phyloP scores from a whole-genome alignment of 495 filamentous ascomycete species.

The Lasiosphaeria hispida region DNA sequence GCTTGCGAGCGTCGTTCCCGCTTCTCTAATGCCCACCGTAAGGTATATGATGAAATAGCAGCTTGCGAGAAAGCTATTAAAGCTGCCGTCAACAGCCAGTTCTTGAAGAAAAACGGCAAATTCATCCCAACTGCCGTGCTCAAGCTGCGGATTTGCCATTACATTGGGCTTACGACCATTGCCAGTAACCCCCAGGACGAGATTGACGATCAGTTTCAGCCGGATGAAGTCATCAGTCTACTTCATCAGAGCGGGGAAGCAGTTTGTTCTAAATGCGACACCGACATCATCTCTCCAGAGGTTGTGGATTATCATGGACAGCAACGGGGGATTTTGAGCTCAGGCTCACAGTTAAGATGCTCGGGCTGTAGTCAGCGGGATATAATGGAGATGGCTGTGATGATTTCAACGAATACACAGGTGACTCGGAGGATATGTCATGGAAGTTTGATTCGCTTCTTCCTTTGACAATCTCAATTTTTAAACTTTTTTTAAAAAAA shows the following conservation, averaged over 20 bases:
- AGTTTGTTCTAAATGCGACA: slow-evolving; percentile 6
- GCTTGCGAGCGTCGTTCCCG: slow-evolving; percentile 15
- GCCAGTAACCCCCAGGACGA: not conserved
- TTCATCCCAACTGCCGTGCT: no score
- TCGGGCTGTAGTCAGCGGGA: no score
- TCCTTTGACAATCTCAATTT: no score
- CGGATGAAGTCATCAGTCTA: slow-evolving; percentile 26
- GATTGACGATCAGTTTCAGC: slow-evolving; percentile 2
- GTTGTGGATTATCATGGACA: not conserved
- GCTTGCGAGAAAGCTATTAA: not conserved
- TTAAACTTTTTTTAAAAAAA: no score
- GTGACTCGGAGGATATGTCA: no score
- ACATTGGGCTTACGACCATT: slow-evolving; percentile 6
- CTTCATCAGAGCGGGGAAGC: slow-evolving; percentile 6
- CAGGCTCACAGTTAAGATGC: no score
- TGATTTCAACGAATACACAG: no score
- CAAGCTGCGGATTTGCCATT: slow-evolving; percentile 11
- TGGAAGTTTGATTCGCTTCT: no score
- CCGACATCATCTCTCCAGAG: not conserved
- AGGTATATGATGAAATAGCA: slow-evolving; percentile 25
- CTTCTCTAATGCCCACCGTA: slow-evolving; percentile 25
- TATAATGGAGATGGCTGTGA: no score
- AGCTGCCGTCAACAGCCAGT: not conserved
- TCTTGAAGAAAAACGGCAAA: no score
- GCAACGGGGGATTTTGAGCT: no score